These are phyloP conservation scores for Claviceps spartinae DNA, from an alignment of 2,329 filamentous ascomycete species.

Conservation along the genomic window DNA sequence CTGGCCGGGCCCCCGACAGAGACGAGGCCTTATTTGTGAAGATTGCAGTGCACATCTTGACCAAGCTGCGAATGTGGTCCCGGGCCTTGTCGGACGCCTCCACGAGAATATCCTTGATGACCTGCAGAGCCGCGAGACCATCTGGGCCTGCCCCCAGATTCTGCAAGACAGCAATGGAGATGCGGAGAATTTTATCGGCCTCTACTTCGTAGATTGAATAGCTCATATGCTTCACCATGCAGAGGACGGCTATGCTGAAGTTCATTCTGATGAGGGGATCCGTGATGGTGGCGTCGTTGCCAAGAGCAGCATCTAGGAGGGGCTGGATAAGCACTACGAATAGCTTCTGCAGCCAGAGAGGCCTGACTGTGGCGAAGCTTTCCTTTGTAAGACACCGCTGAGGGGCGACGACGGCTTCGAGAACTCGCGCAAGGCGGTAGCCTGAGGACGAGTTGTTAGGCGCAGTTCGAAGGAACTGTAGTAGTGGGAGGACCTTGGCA, in stretches of 20 bases:
- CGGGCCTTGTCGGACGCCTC: slow-evolving; percentile 31
- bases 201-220: slow-evolving; percentile 41
- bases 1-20: slow-evolving; percentile 12
- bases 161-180: slow-evolving; percentile 34
- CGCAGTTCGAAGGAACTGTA: slow-evolving; percentile 23
- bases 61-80: slow-evolving; percentile 34
- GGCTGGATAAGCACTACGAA: slow-evolving; percentile 33
- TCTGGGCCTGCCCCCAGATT: slow-evolving; percentile 29
- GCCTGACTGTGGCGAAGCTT: slow-evolving; percentile 29
- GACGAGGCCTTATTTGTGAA: slow-evolving; percentile 17
- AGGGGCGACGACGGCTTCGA: slow-evolving; percentile 29
- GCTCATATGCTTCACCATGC: slow-evolving; percentile 34
- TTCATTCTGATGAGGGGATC: slow-evolving; percentile 21
- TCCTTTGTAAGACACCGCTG: slow-evolving; percentile 25
- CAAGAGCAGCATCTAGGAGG: slow-evolving; percentile 28
- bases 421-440: slow-evolving; percentile 25
- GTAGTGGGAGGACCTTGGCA: slow-evolving; percentile 18
- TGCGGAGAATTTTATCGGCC: slow-evolving; percentile 29
- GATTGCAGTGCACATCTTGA: slow-evolving; percentile 30
- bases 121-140: slow-evolving; percentile 31
- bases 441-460: slow-evolving; percentile 21
- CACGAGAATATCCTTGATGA: slow-evolving; percentile 34
- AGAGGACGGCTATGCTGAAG: slow-evolving; percentile 33
- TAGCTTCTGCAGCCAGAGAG: slow-evolving; percentile 35
- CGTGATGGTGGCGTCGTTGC: slow-evolving; percentile 15